Evolutionary conservation across 1,284 basidiomycete genomes (phyloP), one percentile per base, ranked within the genome.

Genomic region (Takashimella koratensis): DNA sequence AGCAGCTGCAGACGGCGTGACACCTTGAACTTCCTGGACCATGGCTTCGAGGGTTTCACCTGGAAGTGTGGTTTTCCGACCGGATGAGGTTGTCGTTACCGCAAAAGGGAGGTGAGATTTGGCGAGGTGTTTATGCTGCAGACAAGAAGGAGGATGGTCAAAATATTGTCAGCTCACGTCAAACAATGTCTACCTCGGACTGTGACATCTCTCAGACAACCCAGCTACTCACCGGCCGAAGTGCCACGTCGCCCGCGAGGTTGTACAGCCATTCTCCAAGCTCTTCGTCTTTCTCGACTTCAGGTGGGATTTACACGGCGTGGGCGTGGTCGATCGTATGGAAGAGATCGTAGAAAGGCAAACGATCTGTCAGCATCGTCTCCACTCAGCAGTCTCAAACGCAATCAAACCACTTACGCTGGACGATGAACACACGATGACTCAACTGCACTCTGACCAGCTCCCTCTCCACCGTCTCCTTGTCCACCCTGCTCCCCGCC

Each of bases 201-300:
- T 42, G n/a, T n/a, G n/a, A n/a, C n/a, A n/a, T n/a, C n/a, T n/a
- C n/a, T n/a, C n/a, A n/a, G n/a, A n/a, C n/a, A n/a, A n/a, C n/a
- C 16, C 21, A 11, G 22, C n/a, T 13, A 62, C 71, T 49, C 52
- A 76, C 74, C 0, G 75, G 76, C 26, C 74, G 65, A 4, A 74
- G 45, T 2, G 76, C 76, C 3, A 76, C 55, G 52, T 76, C 76
- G 1, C 66, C 73, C 1, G 71, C 63, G 12, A 76, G 63, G 46
- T 75, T 76, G 57, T 64, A 73, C 3, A 76, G 52, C 73, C 72
- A 75, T 51, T 72, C 71, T 49, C 73, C 69, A 21, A 76, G 60
- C 27, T 76, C 75, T 40, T 71, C 71, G 3, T 71, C 72, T 44
- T 65, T 70, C 24, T 76, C 75, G 5, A 75, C 76, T 77, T 41